These are phyloP conservation scores for Tricholoma terreum DNA, from an alignment of 768 basidiomycete genomes.

Conservation along the genomic window DNA sequence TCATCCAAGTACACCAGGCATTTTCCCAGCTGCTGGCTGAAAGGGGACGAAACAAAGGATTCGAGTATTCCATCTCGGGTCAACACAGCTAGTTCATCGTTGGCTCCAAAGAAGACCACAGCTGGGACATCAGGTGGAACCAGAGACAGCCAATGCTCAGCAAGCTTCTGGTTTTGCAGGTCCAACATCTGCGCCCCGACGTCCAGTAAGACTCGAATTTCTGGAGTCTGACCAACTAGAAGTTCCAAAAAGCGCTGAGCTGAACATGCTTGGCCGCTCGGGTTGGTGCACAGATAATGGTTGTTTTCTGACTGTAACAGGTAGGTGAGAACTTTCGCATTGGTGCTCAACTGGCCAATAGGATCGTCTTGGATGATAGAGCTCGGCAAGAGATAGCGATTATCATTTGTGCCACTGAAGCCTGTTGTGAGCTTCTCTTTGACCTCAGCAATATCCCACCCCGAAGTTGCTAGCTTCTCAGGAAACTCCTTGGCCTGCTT, in stretches of 20 bases:
- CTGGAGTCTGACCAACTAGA: conserved; percentile 32
- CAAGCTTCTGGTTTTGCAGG: conserved; percentile 40
- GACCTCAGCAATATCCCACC: conserved; percentile 50
- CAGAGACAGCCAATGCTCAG: conserved; percentile 36
- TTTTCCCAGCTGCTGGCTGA: conserved; percentile 29
- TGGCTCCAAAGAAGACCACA: conserved; percentile 40
- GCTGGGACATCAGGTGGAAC: conserved; percentile 28
- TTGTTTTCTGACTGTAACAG: conserved; percentile 41
- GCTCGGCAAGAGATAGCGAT: conserved; percentile 34
- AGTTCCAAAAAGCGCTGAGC: conserved; percentile 25
- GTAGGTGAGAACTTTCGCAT: conserved; percentile 41
- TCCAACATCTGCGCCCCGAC: conserved; percentile 59
- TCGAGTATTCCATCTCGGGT: conserved; percentile 34
- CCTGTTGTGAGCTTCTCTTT: conserved; percentile 39
- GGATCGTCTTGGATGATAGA: conserved; percentile 37
- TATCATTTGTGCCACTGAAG: conserved; percentile 58
- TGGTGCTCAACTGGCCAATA: conserved; percentile 40
- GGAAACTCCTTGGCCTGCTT: conserved; percentile 48
- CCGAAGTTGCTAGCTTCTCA: conserved; percentile 43
- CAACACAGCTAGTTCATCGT: conserved; percentile 35
- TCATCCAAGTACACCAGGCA: conserved; percentile 53
- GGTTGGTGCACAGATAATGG: conserved; percentile 27
- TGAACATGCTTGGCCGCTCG: conserved; percentile 17
- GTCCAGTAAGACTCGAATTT: conserved; percentile 48
- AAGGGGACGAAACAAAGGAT: conserved; percentile 36